A percentile compares a stretch with the other conserved stretches of the same genome.
These are phyloP conservation scores for Dendrothele bispora DNA, from an alignment of 768 basidiomycete genomes.

Conservation along the genomic window DNA sequence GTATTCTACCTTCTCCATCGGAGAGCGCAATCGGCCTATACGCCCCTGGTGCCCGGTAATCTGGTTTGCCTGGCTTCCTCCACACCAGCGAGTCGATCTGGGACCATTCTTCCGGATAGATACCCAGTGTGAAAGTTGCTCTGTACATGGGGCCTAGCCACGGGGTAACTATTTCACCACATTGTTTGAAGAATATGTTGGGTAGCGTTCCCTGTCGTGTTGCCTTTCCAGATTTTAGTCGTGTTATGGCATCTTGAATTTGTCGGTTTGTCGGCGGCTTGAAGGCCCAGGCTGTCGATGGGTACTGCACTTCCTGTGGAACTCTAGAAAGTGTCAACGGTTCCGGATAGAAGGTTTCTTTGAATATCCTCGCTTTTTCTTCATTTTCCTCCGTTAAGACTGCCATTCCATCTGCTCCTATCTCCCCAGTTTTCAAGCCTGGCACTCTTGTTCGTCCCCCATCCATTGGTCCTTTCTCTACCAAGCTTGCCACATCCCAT, in stretches of 20 bases:
- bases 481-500: slow-evolving; percentile 15
- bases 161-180: slow-evolving; percentile 22
- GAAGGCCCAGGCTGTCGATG: neutral
- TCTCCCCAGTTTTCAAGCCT: too few relatives aligned
- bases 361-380: too few relatives aligned
- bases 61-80: slow-evolving; percentile 29
- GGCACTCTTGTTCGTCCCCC: neutral
- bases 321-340: too few relatives aligned
- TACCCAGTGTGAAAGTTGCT: slow-evolving; percentile 22
- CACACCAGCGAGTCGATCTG: slow-evolving; percentile 26
- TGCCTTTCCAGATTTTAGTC: slow-evolving; percentile 18
- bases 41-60: slow-evolving; percentile 30
- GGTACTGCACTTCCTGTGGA: slow-evolving; percentile 10
- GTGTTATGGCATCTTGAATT: slow-evolving; percentile 12
- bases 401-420: too few relatives aligned
- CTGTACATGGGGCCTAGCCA: slow-evolving; percentile 26
- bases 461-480: neutral
- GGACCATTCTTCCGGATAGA: slow-evolving; percentile 30
- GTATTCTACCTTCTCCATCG: neutral
- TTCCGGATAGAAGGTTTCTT: too few relatives aligned
- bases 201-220: slow-evolving; percentile 21
- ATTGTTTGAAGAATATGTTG: slow-evolving; percentile 26
- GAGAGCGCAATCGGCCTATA: slow-evolving; percentile 34
- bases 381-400: too few relatives aligned
- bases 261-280: slow-evolving; percentile 11